Conservation (phyloP, 257 asterid genomes). For the Solanum ossicruentum region DNA sequence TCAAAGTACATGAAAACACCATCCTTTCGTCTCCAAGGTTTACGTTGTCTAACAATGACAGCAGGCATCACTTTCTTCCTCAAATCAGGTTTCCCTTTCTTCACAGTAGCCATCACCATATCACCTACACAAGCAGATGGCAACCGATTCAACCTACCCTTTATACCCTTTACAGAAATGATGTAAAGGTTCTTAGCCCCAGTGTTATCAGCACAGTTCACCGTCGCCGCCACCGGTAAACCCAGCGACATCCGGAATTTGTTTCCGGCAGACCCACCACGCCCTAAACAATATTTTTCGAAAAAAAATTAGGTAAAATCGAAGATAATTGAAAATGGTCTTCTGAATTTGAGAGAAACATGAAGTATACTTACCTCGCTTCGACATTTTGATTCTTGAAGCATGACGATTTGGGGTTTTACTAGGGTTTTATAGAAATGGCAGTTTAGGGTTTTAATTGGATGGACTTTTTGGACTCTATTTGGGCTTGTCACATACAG, state of each 20-base stretch:
- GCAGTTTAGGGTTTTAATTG: background rate
- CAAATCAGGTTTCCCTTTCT: slow-evolving; percentile 60
- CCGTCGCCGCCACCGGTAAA: slow-evolving; percentile 63
- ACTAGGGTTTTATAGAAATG: background rate
- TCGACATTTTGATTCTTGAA: slow-evolving; percentile 23
- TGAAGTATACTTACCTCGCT: slow-evolving; percentile 19
- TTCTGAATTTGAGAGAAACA: background rate
- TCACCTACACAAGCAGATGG: slow-evolving; percentile 66
- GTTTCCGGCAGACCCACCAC: slow-evolving; percentile 63
- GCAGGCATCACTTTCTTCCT: slow-evolving; percentile 70
- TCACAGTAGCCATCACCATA: slow-evolving; percentile 70
- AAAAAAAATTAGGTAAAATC: background rate
- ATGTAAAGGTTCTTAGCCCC: slow-evolving; percentile 50
- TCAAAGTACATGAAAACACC: slow-evolving; percentile 59
- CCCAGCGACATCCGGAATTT: slow-evolving; percentile 57
- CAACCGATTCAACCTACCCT: slow-evolving; percentile 48
- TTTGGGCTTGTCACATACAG: background rate
- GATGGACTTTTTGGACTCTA: background rate
- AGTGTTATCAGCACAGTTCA: slow-evolving; percentile 46
- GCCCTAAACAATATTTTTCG: slow-evolving; percentile 17
- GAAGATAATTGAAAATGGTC: background rate
- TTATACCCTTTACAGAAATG: slow-evolving; percentile 49
- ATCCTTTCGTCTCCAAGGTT: slow-evolving; percentile 62
- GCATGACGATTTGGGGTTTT: background rate
- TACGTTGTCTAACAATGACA: slow-evolving; percentile 48